Conservation (phyloP, 176 grass and related monocot genomes). For the Hyparrhenia diplandra region DNA sequence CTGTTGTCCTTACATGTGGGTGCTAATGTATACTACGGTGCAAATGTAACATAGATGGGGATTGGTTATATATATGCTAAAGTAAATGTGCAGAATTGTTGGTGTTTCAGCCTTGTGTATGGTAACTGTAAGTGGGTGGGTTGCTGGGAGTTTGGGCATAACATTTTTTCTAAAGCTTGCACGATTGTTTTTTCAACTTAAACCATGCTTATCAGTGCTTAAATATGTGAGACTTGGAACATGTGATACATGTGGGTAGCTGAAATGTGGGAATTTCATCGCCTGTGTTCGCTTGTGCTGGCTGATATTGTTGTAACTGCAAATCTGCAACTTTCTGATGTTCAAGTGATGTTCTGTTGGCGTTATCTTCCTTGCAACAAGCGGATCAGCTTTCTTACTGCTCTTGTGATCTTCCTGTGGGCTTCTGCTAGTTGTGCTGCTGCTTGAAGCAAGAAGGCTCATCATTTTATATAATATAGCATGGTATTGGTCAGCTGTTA, state of each 20-base stretch:
- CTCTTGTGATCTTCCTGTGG: too few species aligned
- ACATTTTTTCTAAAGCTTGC: not conserved
- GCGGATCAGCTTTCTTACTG: not conserved
- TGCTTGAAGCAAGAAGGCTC: not conserved
- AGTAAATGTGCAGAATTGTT: not conserved
- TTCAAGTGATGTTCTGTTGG: not conserved
- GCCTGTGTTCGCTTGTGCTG: not conserved
- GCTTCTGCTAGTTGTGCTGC: too few species aligned
- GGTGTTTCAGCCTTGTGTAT: not conserved
- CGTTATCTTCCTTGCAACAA: not conserved
- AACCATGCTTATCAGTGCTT: not conserved
- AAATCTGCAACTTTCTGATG: not conserved
- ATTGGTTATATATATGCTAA: not conserved
- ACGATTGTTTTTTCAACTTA: not conserved
- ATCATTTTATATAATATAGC: too few species aligned
- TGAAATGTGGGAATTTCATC: not conserved
- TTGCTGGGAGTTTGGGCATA: not conserved
- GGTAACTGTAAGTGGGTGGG: not conserved
- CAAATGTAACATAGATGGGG: not conserved
- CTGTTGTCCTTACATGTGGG: not conserved
- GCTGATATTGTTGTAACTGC: not conserved
- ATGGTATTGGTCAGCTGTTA: too few species aligned
- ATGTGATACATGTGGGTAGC: not conserved
- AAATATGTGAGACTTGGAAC: not conserved
- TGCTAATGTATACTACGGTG: not conserved